These are phyloP conservation scores for Helminthosporium solani DNA, from an alignment of 2,329 filamentous ascomycete species.

Conservation along the genomic window DNA sequence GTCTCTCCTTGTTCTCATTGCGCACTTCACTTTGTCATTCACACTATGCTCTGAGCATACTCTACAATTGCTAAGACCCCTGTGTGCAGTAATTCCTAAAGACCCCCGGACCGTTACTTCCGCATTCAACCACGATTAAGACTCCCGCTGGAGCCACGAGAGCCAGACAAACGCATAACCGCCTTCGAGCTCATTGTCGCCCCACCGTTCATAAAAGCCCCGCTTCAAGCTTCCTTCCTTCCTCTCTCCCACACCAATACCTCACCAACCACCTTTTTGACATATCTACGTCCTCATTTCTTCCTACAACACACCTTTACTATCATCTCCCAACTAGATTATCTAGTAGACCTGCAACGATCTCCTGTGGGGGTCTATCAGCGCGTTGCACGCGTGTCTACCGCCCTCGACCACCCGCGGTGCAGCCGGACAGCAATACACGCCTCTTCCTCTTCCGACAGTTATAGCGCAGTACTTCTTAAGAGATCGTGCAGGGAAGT, in stretches of 20 bases:
- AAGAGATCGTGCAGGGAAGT: neutral
- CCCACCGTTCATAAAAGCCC: constrained; percentile 7
- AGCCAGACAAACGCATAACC: constrained; percentile 8
- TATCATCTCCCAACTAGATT: constrained; percentile 3
- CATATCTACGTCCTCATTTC: constrained; percentile 9
- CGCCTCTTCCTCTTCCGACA: neutral
- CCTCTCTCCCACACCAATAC: constrained; percentile 3
- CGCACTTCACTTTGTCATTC: neutral
- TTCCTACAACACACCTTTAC: constrained; percentile 5
- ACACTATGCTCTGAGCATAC: constrained; percentile 7
- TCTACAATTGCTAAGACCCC: constrained; percentile 14
- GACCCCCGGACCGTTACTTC: constrained; percentile 18
- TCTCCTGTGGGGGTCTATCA: constrained; percentile 1
- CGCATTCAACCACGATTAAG: constrained; percentile 11
- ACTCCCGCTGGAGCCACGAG: constrained; percentile 8
- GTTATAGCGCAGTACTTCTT: neutral
- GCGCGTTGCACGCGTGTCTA: neutral
- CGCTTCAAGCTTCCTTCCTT: constrained; percentile 8
- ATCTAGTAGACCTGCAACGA: constrained; percentile 3
- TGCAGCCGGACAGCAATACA: neutral
- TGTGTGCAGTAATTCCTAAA: constrained; percentile 31
- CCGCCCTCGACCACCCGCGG: constrained; percentile 1
- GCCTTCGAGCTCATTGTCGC: constrained; percentile 1
- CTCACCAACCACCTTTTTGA: constrained; percentile 1
- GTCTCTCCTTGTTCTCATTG: neutral